Evolutionary conservation across 495 filamentous ascomycete genomes (phyloP), one percentile per base, ranked within the genome.

Genomic region (Collariella sp.): DNA sequence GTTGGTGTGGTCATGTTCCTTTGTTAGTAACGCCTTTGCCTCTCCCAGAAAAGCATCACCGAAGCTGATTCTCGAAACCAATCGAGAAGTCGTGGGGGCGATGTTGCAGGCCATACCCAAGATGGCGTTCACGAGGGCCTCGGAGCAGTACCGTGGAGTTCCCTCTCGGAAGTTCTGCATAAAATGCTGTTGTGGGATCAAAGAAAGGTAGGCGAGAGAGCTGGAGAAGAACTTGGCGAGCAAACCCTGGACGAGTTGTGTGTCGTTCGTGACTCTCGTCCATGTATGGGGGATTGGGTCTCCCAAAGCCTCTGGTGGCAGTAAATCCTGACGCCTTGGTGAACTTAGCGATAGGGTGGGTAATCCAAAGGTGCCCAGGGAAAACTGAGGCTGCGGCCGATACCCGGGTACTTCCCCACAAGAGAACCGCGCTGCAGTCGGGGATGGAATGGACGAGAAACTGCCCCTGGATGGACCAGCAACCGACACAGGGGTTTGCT

Each of bases 31-130:
- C n/a, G 52, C 49, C 31, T 54, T 64, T 16, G 64, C 59, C 19
- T 67, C 62, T 7, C 59, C 62, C 6, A 67, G 18, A 29, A 67
- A 67, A 2, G 64, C 64, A 31, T 67, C 64, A 4, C 60, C 64
- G 18, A 62, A 62, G 22, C 44, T 62, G 23, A 65, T 45, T 22
- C 53, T 51, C 18, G 64, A 65, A 10, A 62, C 54, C 2, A 59
- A 50, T 12, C 59, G 55, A 5, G 58, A 60, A 12, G 59, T 44
- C 6, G 49, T 29, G 11, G 57, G 49, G 23, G 54, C 46, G 15
- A 54, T 40, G 20, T 46, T 61, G 55, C 62, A 65, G 0, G 60
- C 55, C 15, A 52, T 49, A 13, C 59, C 64, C 19, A 67, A 34
- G 16, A 67, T 56, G 20, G 62, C 62, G 18, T 67, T 67, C 1